Evolutionary conservation across 345 rosid species (phyloP).

Genomic region (Pugionium dolabratum): DNA sequence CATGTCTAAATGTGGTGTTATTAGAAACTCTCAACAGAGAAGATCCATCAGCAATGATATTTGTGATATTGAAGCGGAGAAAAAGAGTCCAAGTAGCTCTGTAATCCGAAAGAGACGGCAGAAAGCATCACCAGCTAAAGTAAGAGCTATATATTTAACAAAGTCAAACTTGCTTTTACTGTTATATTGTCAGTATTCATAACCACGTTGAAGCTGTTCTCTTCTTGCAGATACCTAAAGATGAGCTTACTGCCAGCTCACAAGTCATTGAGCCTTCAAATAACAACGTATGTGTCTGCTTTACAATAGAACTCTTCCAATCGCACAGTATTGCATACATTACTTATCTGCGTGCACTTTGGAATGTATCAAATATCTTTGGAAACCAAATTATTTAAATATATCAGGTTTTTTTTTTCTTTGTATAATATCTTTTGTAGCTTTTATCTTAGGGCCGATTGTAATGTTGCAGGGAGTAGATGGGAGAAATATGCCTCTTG

Average conservation of each 20-base stretch:
- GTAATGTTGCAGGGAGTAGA: conserved; percentile 45
- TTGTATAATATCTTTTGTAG: conserved; percentile 17
- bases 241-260: conserved; percentile 48
- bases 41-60: conserved; percentile 40
- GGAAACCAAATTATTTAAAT: conserved; percentile 5
- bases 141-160: conserved; percentile 42
- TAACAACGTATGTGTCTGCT: conserved; percentile 47
- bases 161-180: conserved; percentile 10
- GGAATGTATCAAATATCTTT: conserved; percentile 16
- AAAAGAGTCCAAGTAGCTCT: conserved; percentile 42
- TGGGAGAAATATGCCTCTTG: conserved; percentile 45
- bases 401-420: conserved; percentile 3
- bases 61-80: conserved; percentile 50
- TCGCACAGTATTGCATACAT: conserved; percentile 15
- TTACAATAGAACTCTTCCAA: conserved; percentile 4
- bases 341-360: conserved; percentile 14
- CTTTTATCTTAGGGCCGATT: conserved; percentile 21
- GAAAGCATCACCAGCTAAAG: conserved; percentile 57
- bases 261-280: conserved; percentile 47
- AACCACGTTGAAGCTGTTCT: conserved; percentile 37
- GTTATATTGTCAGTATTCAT: conserved; percentile 37
- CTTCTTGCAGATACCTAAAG: conserved; percentile 52
- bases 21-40: conserved; percentile 47
- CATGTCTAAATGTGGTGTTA: conserved; percentile 45
- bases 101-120: conserved; percentile 59